Base-by-base conservation (phyloP, 352 stramenopile genomes). In the Phytophthora constricta region DNA sequence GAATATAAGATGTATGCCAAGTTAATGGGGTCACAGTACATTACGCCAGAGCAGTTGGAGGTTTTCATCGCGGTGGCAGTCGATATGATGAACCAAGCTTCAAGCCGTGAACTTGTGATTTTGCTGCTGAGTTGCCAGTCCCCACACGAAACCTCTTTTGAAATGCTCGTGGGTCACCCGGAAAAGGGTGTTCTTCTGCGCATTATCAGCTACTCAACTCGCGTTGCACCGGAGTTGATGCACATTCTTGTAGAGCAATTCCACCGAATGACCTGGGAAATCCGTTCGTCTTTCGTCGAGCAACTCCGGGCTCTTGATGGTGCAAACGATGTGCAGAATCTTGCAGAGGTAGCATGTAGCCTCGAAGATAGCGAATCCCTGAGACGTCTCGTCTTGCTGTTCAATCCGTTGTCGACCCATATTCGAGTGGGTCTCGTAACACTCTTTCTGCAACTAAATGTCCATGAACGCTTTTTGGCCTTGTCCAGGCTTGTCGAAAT, bases 51-150 rank as follows among this genome's bases (percentile, higher is more conserved):
- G 0, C 74, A 89, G 25, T 59, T 90, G 5, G 41, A 82, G 26
- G 48, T 60, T 2, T 82, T 92, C 31, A 58, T 88, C 14, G 74
- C 75, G 2, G 75, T 92, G 26, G 78, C 80, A 0, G 76, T 77
- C 9, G 80, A 81, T 20, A 82, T 92, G 69, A 89, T 87, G 82
- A 92, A 90, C 55, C 82, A 92, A 48, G 84, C 84, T 2, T 84
- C 80, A 9, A 90, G 76, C 17, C 78, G 84, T 28, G 84, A 90
- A 39, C 70, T 90, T 16, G 72, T 87, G 13, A 86, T 81, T 90
- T 90, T 50, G 65, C 80, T 5, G 65, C 84, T 5, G 80, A 85
- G 31, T 45, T 90, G 0, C 78, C 80, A 4, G 54, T 75, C 3
- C 41, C 60, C 1, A 73, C 72, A 41, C 78, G 82, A 43, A 70